Base-by-base conservation (phyloP, 768 basidiomycete genomes). In the Psilocybe cubensis region DNA sequence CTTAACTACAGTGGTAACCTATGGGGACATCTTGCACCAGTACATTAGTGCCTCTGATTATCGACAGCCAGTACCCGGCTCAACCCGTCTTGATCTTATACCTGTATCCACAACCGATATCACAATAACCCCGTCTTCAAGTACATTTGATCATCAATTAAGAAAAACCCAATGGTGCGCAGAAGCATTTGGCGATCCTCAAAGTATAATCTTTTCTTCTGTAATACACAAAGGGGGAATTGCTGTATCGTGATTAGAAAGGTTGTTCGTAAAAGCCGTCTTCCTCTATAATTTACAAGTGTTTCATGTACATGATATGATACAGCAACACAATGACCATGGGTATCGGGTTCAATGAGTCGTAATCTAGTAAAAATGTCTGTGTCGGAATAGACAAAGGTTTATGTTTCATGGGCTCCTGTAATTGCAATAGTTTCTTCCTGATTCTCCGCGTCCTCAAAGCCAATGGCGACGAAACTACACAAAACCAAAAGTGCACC, bases 401-500 rank as follows among this genome's bases (percentile, higher is more conserved):
- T 46, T n/a, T 27, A 46, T 27, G 23, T 11, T 46, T 48, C 46
- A 8, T 48, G 27, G 18, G 25, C 17, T 10, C 20, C 46, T 17
- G 17, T 17, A 11, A 27, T 20, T 29, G 18, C 25, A 17, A 28
- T 29, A 20, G 29, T 25, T 35, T 58, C 57, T 21, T 59, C 62
- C 4, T 58, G 28, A 41, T 64, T 60, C 31, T 68, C 66, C 12
- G 66, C 62, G 42, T 72, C 67, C 42, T 70, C 69, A 24, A 71
- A 46, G 23, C 74, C 72, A 20, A 69, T 64, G 6, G 65, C 63
- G n/a, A 89, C 77, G 66, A 97, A 97, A 59, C 86, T 88, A 18
- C 81, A 67, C 8, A 96, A 72, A 5, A 97, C 94, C 43, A 97
- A 72, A 4, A 78, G 57, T 1, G 93, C 95, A 9, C 96, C 96